Percentiles rank a stretch among this genome's conserved stretches.
phyloP scores from a whole-genome alignment of 352 stramenopile species.

The Saprolegnia parasitica region DNA sequence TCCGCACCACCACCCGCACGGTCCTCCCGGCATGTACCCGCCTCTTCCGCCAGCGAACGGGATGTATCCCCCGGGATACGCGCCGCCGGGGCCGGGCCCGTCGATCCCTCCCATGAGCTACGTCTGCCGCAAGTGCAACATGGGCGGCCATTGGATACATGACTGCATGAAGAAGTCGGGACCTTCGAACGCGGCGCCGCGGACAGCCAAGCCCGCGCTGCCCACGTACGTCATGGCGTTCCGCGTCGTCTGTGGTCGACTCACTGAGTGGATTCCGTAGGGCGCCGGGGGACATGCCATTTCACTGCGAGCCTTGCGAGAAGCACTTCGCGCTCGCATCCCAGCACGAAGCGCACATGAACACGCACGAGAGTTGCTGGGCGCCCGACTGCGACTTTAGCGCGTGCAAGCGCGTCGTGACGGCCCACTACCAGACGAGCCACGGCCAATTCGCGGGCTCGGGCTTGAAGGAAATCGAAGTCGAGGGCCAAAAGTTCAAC shows the following conservation, averaged over 20 bases:
- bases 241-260: constrained; percentile 1
- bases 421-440: constrained; percentile 54
- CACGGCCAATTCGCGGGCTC: constrained; percentile 65
- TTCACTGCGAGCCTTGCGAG: constrained; percentile 58
- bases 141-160: constrained; percentile 77
- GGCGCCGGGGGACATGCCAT: constrained; percentile 31
- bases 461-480: constrained; percentile 74
- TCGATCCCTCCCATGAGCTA: constrained; percentile 51
- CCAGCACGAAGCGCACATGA: constrained; percentile 63
- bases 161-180: constrained; percentile 44
- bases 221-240: constrained; percentile 24
- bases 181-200: constrained; percentile 20
- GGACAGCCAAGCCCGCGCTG: constrained; percentile 30
- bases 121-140: constrained; percentile 69
- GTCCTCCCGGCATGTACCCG: constrained; percentile 15
- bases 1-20: constrained; percentile 10
- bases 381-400: constrained; percentile 56
- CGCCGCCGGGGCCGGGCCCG: not conserved
- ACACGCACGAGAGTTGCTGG: constrained; percentile 63
- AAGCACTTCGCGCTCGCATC: constrained; percentile 69
- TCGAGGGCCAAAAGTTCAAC: constrained; percentile 84
- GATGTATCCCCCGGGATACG: not conserved
- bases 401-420: constrained; percentile 72
- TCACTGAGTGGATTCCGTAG: not conserved
- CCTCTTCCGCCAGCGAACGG: constrained; percentile 2